Conservation (phyloP, 2,329 filamentous ascomycete genomes). For the Gremmenia infestans region DNA sequence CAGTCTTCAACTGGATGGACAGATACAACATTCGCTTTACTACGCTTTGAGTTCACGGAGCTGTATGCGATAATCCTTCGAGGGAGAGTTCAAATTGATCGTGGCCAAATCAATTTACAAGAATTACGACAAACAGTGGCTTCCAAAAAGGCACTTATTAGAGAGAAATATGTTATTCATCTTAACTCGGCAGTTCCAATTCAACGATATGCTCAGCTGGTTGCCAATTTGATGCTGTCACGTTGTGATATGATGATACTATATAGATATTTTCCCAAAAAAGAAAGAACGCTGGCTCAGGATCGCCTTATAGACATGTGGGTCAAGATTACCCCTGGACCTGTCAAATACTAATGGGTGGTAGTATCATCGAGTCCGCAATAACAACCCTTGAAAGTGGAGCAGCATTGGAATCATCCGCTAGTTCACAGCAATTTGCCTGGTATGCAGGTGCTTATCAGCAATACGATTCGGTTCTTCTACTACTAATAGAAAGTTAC, state of each 20-base stretch:
- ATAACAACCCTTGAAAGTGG: not conserved
- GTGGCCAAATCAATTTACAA: not conserved
- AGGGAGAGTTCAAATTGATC: not conserved
- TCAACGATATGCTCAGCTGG: not conserved
- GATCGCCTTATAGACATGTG: not conserved
- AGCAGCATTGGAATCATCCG: not conserved
- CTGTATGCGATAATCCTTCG: not conserved
- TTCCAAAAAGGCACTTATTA: not conserved
- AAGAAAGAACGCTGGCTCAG: not conserved
- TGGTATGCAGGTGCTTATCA: not conserved
- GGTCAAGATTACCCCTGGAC: not conserved
- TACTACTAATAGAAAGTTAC: not conserved
- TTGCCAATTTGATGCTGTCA: not conserved
- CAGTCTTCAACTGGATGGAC: not conserved
- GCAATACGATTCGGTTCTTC: not conserved
- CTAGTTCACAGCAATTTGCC: not conserved
- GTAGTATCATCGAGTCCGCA: not conserved
- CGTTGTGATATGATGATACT: not conserved
- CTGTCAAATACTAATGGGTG: not conserved
- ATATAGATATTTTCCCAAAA: not conserved
- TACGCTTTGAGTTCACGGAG: not conserved
- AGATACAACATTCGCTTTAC: not conserved
- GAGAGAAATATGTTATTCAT: not conserved
- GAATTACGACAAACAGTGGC: not conserved
- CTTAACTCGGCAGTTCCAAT: not conserved